Evolutionary conservation across 257 asterid species (phyloP).

Genomic region (Plantago ovata): DNA sequence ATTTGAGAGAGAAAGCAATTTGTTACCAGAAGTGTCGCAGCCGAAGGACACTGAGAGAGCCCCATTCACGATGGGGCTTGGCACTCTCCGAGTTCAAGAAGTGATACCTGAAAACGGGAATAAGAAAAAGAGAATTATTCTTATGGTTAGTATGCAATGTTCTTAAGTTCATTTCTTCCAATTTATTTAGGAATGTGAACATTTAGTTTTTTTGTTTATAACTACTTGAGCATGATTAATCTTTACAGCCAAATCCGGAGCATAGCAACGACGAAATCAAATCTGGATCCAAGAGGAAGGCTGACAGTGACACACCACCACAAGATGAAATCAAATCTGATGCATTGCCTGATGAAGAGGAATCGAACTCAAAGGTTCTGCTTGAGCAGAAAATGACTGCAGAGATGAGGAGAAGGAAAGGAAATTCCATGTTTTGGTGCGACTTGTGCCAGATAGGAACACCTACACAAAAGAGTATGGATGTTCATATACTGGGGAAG

Average conservation of each 20-base stretch:
- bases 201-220: neutral
- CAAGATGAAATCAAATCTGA: no score
- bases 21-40: no score
- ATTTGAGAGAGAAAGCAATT: no score
- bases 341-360: conserved; percentile 19
- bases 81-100: no score
- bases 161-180: no score
- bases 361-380: neutral
- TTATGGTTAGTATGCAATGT: neutral
- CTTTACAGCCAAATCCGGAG: neutral
- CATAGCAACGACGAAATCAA: conserved; percentile 2
- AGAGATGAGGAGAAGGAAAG: neutral
- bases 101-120: no score
- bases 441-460: conserved; percentile 44
- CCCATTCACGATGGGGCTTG: no score
- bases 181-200: no score
- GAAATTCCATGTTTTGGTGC: conserved; percentile 41
- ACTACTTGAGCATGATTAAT: neutral
- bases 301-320: conserved; percentile 14
- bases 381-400: neutral
- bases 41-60: no score
- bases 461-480: conserved; percentile 18
- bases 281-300: conserved; percentile 33
- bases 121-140: conserved; percentile 1
- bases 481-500: conserved; percentile 42